Evolutionary conservation across 768 basidiomycete species (phyloP).

Genomic region (Tremella yokohamensis): DNA sequence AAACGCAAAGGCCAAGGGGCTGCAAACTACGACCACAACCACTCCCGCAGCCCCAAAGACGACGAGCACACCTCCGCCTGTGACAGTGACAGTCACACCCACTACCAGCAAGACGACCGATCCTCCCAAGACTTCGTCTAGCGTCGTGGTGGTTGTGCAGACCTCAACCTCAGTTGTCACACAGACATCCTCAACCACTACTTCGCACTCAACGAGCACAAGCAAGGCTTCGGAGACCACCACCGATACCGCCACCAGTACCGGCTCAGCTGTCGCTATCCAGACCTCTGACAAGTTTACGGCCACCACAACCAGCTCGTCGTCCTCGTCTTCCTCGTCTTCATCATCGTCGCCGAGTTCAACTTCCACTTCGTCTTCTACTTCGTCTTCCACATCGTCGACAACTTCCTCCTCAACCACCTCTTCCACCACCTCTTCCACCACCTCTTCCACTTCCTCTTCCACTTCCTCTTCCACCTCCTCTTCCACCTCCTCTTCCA

Average conservation of each 20-base stretch:
- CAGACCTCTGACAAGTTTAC: background rate
- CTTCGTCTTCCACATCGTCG: constrained; percentile 6
- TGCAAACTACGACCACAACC: background rate
- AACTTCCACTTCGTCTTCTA: background rate
- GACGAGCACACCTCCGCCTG: background rate
- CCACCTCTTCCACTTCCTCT: constrained; percentile 3
- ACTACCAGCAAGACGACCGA: constrained; percentile 2
- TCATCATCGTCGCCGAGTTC: background rate
- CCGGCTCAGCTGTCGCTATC: background rate
- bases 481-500: constrained; percentile 3
- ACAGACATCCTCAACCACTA: too few species aligned
- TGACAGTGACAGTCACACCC: background rate
- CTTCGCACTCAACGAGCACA: too few species aligned
- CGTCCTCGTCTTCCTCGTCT: background rate
- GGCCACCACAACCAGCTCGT: constrained; percentile 1
- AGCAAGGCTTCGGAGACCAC: constrained; percentile 3
- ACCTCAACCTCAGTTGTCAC: background rate
- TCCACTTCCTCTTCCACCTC: constrained; percentile 2
- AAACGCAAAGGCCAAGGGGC: background rate
- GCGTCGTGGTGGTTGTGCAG: background rate
- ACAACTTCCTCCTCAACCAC: constrained; percentile 1
- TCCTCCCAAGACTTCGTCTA: constrained; percentile 1
- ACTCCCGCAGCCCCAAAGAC: background rate
- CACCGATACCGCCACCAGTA: background rate
- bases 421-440: background rate